Percentiles rank a stretch among this genome's conserved stretches.
phyloP scores from a whole-genome alignment of 176 grass and related monocot genomes.

The Oryza coarctata region DNA sequence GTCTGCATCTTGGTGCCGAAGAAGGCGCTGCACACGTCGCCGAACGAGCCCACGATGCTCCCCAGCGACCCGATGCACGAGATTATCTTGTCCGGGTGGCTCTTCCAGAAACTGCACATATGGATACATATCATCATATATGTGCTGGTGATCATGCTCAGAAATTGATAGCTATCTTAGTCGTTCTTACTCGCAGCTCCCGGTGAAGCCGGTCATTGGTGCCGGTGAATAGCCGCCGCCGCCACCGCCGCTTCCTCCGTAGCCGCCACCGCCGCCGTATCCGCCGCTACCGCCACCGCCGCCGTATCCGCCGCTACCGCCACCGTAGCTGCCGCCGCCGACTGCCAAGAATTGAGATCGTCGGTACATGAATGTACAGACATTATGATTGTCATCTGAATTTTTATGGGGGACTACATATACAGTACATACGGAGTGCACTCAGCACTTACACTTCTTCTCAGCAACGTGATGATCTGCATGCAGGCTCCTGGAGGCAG shows the following conservation, averaged over 20 bases:
- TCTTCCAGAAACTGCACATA: slow-evolving; percentile 90
- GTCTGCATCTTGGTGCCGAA: slow-evolving; percentile 56
- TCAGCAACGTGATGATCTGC: slow-evolving; percentile 41
- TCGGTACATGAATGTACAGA: neutral
- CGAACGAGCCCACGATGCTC: slow-evolving; percentile 58
- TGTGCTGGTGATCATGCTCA: neutral
- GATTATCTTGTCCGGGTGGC: slow-evolving; percentile 59
- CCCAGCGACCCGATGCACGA: slow-evolving; percentile 63
- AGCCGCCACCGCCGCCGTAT: neutral
- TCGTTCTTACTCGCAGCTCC: slow-evolving; percentile 71
- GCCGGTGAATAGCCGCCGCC: slow-evolving; percentile 41
- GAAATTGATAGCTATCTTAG: neutral
- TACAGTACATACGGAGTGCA: too few species aligned
- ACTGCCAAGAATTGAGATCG: slow-evolving; percentile 17
- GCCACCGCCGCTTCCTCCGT: neutral
- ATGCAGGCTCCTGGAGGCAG: slow-evolving; percentile 42
- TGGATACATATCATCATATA: too few species aligned
- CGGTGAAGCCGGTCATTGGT: slow-evolving; percentile 29
- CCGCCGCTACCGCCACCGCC: slow-evolving; percentile 27
- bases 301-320: slow-evolving; percentile 3
- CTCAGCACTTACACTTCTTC: slow-evolving; percentile 40
- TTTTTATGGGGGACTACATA: too few species aligned
- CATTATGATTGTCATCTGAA: too few species aligned
- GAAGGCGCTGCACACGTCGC: slow-evolving; percentile 46
- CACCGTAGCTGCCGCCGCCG: slow-evolving; percentile 37